Conservation (phyloP, 495 filamentous ascomycete species). For the Podospora tetraspora region DNA sequence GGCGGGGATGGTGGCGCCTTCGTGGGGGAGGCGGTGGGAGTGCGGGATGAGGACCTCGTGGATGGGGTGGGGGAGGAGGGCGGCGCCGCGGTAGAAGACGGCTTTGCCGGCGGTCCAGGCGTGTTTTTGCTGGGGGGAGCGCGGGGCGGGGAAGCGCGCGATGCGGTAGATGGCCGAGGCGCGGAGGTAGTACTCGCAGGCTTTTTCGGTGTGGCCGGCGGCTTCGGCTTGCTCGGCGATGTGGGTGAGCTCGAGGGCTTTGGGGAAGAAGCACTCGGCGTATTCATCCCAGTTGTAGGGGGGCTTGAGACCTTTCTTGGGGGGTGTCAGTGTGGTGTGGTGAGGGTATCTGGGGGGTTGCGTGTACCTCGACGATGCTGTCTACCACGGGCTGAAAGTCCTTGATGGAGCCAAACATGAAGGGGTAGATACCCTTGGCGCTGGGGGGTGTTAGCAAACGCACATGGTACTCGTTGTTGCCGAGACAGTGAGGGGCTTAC, state of each 20-base stretch:
- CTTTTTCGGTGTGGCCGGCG: conserved; percentile 38
- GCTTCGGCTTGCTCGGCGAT: conserved; percentile 45
- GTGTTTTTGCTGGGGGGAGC: conserved; percentile 42
- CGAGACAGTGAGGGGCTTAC: conserved; percentile 21
- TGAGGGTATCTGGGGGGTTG: neutral
- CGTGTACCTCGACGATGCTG: conserved; percentile 47
- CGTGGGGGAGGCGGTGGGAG: conserved; percentile 32
- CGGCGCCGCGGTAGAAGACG: conserved; percentile 24
- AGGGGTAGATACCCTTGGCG: conserved; percentile 63
- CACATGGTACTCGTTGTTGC: neutral
- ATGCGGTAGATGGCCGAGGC: conserved; percentile 67
- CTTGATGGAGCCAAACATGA: conserved; percentile 58
- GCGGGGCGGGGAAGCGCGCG: conserved; percentile 52
- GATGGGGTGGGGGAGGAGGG: conserved; percentile 47
- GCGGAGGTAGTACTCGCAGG: conserved; percentile 57
- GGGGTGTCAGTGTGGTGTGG: neutral
- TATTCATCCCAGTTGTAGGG: conserved; percentile 47
- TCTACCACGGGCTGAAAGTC: conserved; percentile 65
- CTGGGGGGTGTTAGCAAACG: conserved; percentile 5
- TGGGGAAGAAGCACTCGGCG: conserved; percentile 55
- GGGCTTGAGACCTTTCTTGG: neutral
- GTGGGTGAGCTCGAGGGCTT: conserved; percentile 48
- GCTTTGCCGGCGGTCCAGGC: conserved; percentile 60
- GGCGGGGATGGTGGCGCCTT: conserved; percentile 43
- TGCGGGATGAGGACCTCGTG: conserved; percentile 55